Evolutionary conservation across 2,329 filamentous ascomycete species (phyloP), one percentile per base, ranked within the genome.

Genomic region (Zymoseptoria crescenta): DNA sequence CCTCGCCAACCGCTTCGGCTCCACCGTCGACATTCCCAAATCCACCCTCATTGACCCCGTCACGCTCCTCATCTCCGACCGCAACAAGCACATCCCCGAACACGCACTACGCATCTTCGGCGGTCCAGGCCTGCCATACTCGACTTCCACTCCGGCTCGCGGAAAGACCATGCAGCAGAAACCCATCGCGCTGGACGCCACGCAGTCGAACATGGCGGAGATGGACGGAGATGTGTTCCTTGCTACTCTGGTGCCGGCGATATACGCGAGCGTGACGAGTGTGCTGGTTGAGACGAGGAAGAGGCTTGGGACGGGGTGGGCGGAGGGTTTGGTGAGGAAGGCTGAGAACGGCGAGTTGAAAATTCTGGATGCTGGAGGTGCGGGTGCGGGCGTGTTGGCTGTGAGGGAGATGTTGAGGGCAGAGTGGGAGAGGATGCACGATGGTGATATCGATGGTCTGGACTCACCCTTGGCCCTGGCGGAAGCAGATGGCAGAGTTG

Each of bases 351-450:
- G 78, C n/a, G 81, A 82, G 5, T 79, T 87, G 19, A 81, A 84
- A 29, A 80, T 94, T 6, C 78, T 95, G 4, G 89, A 95, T 70
- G 86, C 85, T 4, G 89, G 89, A 7, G 83, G 83, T 21, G 89
- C 84, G 19, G 90, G 89, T 10, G 88, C 87, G 16, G 88, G 84
- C 8, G 74, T 91, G 35, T 74, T 88, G 4, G 90, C 89, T 5
- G 93, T 89, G 84, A 80, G 89, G 56, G 86, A 93, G 65, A 80
- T 97, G 8, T 67, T 95, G 13, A 80, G 85, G 62, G 87, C 92
- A 0, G 92, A 97, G 71, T 96, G 89, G 87, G 84, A 88, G 56
- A 71, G 87, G 0, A 81, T 92, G 75, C 81, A 77, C 52, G 73
- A 78, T 51, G 62, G 64, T 4, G 58, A 64, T 13, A 29, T 29